These are phyloP conservation scores for Millerago galiae DNA, from an alignment of 805 yeast genomes.

Conservation along the genomic window DNA sequence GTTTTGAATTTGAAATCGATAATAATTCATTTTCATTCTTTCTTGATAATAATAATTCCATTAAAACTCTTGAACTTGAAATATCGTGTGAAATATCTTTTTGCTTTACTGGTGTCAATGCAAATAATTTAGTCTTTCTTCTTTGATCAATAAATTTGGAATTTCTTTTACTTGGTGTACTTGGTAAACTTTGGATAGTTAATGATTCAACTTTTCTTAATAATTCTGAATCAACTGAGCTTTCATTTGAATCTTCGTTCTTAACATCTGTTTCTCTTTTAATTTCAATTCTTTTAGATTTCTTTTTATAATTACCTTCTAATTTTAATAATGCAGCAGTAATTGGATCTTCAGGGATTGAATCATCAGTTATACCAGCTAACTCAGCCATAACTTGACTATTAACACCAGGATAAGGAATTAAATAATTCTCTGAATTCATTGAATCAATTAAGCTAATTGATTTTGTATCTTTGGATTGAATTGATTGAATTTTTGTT, in stretches of 20 bases:
- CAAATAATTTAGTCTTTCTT: conserved; percentile 30
- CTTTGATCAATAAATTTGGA: conserved; percentile 32
- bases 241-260: too few species aligned
- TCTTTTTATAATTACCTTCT: conserved; percentile 53
- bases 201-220: conserved; percentile 14
- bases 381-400: conserved; percentile 64
- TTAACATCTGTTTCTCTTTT: background rate
- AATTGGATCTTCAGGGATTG: conserved; percentile 61
- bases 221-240: conserved; percentile 19
- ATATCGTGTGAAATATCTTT: conserved; percentile 17
- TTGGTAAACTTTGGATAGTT: conserved; percentile 7
- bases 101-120: conserved; percentile 27
- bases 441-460: conserved; percentile 9
- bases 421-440: conserved; percentile 15
- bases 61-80: conserved; percentile 30
- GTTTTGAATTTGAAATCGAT: conserved; percentile 27
- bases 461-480: background rate
- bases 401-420: conserved; percentile 41
- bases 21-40: conserved; percentile 18
- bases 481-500: too few species aligned
- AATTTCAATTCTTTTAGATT: conserved; percentile 3
- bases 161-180: conserved; percentile 17
- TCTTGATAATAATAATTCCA: conserved; percentile 29
- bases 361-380: conserved; percentile 81
- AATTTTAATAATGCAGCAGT: conserved; percentile 68